Evolutionary conservation across 805 yeast genomes (phyloP).

Genomic region (Ogataea ganodermae): DNA sequence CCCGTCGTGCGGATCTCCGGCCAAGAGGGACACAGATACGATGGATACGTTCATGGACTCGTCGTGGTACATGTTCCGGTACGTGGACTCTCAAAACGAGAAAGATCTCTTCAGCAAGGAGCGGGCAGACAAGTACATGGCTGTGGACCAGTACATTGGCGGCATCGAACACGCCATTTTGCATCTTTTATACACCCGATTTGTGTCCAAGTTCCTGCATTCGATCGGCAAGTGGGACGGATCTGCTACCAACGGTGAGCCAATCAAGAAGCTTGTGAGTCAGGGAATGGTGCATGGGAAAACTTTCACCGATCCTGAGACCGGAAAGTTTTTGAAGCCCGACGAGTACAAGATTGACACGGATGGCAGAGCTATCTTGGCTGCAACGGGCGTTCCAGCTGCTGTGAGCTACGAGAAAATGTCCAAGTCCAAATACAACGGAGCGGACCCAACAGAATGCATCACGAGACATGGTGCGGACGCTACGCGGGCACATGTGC

Average conservation of each 20-base stretch:
- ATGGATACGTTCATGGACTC: constrained; percentile 99
- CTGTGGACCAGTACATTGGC: constrained; percentile 90
- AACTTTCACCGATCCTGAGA: constrained; percentile 71
- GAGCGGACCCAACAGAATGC: constrained; percentile 84
- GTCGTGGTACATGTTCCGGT: constrained; percentile 94
- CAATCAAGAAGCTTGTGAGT: constrained; percentile 76
- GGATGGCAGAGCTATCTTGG: constrained; percentile 48
- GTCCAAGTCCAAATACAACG: constrained; percentile 96
- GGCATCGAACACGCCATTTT: constrained; percentile 97
- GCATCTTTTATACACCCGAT: constrained; percentile 84
- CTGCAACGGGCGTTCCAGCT: constrained; percentile 53
- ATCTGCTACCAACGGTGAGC: constrained; percentile 63
- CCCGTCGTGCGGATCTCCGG: constrained; percentile 74
- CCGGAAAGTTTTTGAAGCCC: constrained; percentile 76
- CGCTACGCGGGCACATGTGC: constrained; percentile 88
- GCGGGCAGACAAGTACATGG: constrained; percentile 57
- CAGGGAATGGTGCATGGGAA: constrained; percentile 99
- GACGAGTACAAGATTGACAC: constrained; percentile 58
- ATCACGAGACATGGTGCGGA: constrained; percentile 85
- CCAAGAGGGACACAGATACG: constrained; percentile 92
- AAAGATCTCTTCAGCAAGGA: constrained; percentile 53
- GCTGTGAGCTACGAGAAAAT: constrained; percentile 76
- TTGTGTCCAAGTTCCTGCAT: constrained; percentile 76
- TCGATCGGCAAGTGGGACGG: constrained; percentile 73
- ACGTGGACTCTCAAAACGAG: constrained; percentile 68